Base-by-base conservation (phyloP, 345 rosid species). In the Limnanthes douglasii region DNA sequence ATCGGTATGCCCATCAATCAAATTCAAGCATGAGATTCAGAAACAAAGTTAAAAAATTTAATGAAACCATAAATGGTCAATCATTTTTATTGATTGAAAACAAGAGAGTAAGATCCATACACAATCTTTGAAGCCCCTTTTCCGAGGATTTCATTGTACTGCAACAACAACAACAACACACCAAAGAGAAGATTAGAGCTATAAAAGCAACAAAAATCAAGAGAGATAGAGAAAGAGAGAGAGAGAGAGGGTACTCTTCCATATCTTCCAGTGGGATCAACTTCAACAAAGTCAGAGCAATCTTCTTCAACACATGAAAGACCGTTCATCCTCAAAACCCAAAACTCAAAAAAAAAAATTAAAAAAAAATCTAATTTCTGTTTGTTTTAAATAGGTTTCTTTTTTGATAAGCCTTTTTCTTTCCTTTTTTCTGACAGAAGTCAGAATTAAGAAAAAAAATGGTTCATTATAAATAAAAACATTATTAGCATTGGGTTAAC, bases 71-170 rank as follows among this genome's bases (percentile, higher is more conserved):
- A 44, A 44, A 39, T 1, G 5, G 18, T 14, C 4, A 33, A 33
- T 14, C 18, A 7, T 4, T 14, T 35, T 15, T 15, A 37, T 31
- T n/a, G 20, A 31, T 8, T 18, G 22, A 13, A 35, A 34, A 34
- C 14, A 52, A 31, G 14, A 29, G 7, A 23, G 13, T 31, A 27
- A 40, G 61, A 66, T 50, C 27, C 75, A 48, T 76, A 90, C 98
- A 90, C 98, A 8, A 59, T 90, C 73, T 90, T 90, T 34, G 95
- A 84, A 74, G 98, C 88, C 51, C 98, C 98, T 67, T 72, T 84
- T 25, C 98, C 98, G 20, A 90, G 78, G 47, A 90, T 63, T 55
- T 90, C 98, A 62, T 61, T 57, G 56, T 84, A 90, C 98, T 84
- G 74, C 61, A 61, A 35, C 29, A 41, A 49, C 35, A 35, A 29